phyloP scores from a whole-genome alignment of 176 grass and related monocot genomes.

The Musa itinerans region DNA sequence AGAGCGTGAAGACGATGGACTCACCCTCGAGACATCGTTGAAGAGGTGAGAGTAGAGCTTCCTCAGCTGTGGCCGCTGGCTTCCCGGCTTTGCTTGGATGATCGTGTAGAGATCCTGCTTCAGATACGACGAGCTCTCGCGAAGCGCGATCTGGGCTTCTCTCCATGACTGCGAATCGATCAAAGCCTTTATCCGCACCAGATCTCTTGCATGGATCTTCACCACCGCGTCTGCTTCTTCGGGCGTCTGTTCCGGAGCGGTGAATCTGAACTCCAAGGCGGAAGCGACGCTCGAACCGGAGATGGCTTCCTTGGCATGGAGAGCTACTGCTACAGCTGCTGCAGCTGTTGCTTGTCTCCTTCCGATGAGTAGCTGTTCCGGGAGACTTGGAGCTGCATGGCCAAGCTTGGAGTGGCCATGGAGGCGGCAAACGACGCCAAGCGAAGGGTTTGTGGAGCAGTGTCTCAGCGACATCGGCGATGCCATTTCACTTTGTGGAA shows the following conservation, averaged over 20 bases:
- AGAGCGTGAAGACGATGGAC: background rate
- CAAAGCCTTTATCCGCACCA: slow-evolving; percentile 46
- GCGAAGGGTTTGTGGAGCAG: background rate
- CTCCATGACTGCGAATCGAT: slow-evolving; percentile 70
- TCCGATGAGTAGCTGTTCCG: slow-evolving; percentile 5
- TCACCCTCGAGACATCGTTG: slow-evolving; percentile 54
- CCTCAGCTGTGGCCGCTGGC: slow-evolving; percentile 46
- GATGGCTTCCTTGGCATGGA: slow-evolving; percentile 33
- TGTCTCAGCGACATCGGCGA: background rate
- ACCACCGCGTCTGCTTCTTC: slow-evolving; percentile 57
- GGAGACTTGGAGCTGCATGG: background rate
- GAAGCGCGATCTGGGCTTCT: slow-evolving; percentile 45
- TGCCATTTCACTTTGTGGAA: background rate
- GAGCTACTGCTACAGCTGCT: background rate
- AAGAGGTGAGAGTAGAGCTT: slow-evolving; percentile 74
- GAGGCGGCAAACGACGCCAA: background rate
- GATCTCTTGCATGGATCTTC: slow-evolving; percentile 44
- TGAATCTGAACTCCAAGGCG: slow-evolving; percentile 51
- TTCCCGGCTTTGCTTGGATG: slow-evolving; percentile 48
- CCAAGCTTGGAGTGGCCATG: slow-evolving; percentile 12
- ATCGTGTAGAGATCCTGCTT: slow-evolving; percentile 89
- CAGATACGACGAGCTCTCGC: slow-evolving; percentile 48
- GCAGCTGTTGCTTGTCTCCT: slow-evolving; percentile 26
- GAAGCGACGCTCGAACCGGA: slow-evolving; percentile 18
- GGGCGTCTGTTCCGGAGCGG: slow-evolving; percentile 40